Evolutionary conservation across 805 yeast genomes (phyloP), one percentile per base, ranked within the genome.

Genomic region (Cyberlindnera maritima): DNA sequence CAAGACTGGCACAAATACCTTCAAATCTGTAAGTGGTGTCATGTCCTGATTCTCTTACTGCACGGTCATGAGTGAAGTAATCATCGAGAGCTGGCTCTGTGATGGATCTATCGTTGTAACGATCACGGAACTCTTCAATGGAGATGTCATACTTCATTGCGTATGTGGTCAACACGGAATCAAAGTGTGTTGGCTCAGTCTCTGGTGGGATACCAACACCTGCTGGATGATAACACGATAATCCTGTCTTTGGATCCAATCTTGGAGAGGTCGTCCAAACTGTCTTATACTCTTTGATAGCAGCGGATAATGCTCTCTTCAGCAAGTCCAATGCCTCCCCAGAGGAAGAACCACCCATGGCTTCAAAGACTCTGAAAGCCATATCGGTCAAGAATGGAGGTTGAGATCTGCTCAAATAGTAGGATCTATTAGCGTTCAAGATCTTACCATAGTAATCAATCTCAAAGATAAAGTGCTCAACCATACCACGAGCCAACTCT

Each of bases 121-220:
- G 71, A 38, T 74, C 66, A 52, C 84, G 79, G 62, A 89, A 88
- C 39, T 82, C 84, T 37, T 79, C 83, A 41, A 83, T 63, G 0
- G 80, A 45, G 9, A 81, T 60, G 2, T 74, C 65, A 61, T 87
- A 70, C 62, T 88, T 88, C 41, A 76, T 67, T 33, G 85, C 81
- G 60, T 77, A 88, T 3, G 92, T 90, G 42, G 66, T 60, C 55
- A 92, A 70, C 12, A 90, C 76, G 2, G 85, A 74, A 54, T 80
- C 78, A 61, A 92, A 92, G 69, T 94, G 99, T 2, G 88, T 81
- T 0, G 90, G 73, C 64, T 92, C 99, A 1, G 97, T 91, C 64
- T 92, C 99, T 6, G 97, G 97, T 5, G 99, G 98, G 36, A 92
- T 80, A n/a, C 98, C 97, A 23, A 77, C 52, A 18, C 97, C 97